Evolutionary conservation across 2,329 filamentous ascomycete genomes (phyloP).

Genomic region (Scolecobasidium constrictum): DNA sequence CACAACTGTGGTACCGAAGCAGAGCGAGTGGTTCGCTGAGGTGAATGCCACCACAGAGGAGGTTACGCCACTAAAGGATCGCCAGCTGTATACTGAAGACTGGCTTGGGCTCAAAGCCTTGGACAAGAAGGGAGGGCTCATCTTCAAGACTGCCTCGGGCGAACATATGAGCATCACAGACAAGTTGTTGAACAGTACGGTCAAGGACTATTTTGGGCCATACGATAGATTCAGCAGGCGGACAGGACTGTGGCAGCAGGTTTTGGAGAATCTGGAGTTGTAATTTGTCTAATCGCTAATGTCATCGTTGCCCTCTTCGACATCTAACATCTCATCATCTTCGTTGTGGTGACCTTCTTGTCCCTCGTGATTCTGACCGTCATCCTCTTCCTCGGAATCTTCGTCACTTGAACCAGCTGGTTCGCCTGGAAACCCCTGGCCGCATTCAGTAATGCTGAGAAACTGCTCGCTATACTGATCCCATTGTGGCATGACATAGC

Average conservation of each 20-base stretch:
- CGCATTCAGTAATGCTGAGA: no score
- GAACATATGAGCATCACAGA: constrained; percentile 74
- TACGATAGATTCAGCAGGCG: neutral
- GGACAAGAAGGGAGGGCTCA: constrained; percentile 67
- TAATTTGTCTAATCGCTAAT: neutral
- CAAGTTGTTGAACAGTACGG: constrained; percentile 53
- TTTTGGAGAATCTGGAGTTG: neutral
- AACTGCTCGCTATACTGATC: no score
- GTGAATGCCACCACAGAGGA: constrained; percentile 57
- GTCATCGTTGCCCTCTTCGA: neutral
- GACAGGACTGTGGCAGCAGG: neutral
- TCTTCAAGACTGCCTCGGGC: constrained; percentile 63
- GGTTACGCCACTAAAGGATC: constrained; percentile 55
- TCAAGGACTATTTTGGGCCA: constrained; percentile 56
- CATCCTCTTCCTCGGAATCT: neutral
- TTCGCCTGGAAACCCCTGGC: neutral
- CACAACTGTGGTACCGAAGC: constrained; percentile 75
- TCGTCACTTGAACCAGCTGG: neutral
- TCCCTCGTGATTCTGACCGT: neutral
- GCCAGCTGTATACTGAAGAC: constrained; percentile 73
- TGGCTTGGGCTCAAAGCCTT: constrained; percentile 79
- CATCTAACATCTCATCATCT: neutral
- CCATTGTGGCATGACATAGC: no score
- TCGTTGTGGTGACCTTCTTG: neutral
- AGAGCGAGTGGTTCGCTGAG: constrained; percentile 84